Percentiles rank a stretch among this genome's conserved stretches.
Evolutionary conservation across 805 yeast genomes (phyloP).

Genomic region (Ogataea ganodermae): DNA sequence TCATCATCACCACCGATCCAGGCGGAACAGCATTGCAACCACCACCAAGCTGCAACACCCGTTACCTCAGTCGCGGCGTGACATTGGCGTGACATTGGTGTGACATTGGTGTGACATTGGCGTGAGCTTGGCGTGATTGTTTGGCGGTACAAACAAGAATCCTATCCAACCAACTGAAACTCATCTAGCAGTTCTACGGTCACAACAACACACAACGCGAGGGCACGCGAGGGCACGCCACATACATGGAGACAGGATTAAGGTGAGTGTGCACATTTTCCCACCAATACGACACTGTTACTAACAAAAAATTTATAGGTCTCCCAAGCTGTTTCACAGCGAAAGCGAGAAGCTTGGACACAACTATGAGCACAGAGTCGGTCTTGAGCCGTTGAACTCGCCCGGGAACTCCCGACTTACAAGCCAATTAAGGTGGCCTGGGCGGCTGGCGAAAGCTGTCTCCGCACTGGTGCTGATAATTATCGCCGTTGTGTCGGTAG

Average conservation of each 20-base stretch:
- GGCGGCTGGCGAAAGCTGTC: neutral
- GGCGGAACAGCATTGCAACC: no score
- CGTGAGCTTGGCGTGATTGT: no score
- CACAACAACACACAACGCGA: no score
- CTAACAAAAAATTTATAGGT: constrained; percentile 6
- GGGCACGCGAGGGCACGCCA: constrained; percentile 9
- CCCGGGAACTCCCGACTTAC: neutral
- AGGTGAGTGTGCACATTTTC: neutral
- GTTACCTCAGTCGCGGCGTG: no score
- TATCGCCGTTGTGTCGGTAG: neutral
- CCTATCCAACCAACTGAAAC: no score
- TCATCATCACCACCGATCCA: no score
- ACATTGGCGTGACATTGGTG: no score
- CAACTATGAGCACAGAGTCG: neutral
- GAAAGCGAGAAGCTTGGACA: constrained; percentile 1
- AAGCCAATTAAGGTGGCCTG: neutral
- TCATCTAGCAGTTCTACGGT: no score
- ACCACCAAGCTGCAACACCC: no score
- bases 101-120: no score
- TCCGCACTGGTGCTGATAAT: neutral
- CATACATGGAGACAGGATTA: constrained; percentile 7
- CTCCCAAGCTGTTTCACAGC: constrained; percentile 19
- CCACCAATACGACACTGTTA: neutral
- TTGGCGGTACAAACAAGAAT: no score
- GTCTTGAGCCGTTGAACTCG: neutral